Conservation (phyloP, 805 yeast genomes). For the Saccharomycopsis selenospora region DNA sequence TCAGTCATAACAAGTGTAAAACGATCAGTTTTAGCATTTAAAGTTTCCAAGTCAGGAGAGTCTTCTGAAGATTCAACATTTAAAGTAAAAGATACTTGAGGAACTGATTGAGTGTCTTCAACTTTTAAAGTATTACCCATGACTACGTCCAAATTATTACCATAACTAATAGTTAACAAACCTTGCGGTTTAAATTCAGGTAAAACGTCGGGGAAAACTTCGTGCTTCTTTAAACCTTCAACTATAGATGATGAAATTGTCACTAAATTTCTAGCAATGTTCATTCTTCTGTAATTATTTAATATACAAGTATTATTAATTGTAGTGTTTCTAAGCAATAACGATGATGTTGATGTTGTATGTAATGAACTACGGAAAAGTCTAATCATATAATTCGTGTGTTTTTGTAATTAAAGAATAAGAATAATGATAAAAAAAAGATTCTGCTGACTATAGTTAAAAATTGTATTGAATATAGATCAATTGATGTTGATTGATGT, state of each 20-base stretch:
- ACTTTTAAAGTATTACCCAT: conserved; percentile 69
- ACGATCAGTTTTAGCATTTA: conserved; percentile 30
- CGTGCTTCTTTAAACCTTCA: conserved; percentile 35
- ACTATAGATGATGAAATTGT: conserved; percentile 2
- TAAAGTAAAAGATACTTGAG: conserved; percentile 60
- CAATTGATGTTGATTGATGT: too few species aligned
- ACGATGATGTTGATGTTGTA: background rate
- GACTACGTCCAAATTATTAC: conserved; percentile 53
- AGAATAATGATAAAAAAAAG: background rate
- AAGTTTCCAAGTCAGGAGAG: conserved; percentile 7
- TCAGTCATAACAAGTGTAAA: conserved; percentile 80
- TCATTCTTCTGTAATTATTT: conserved; percentile 9
- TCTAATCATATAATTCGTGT: background rate
- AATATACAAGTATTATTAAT: background rate
- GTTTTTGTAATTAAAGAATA: background rate
- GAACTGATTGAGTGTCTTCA: conserved; percentile 59
- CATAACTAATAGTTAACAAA: conserved; percentile 56
- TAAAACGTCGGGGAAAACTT: conserved; percentile 37
- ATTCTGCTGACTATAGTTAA: too few species aligned
- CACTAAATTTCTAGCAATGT: conserved; percentile 14
- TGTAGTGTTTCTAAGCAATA: background rate
- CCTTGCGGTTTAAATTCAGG: conserved; percentile 28
- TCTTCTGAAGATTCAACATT: conserved; percentile 30
- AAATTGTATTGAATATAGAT: too few species aligned
- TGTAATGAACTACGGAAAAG: background rate